These are phyloP conservation scores for Pichia sp. DNA, from an alignment of 1,139 yeast species.

Conservation along the genomic window DNA sequence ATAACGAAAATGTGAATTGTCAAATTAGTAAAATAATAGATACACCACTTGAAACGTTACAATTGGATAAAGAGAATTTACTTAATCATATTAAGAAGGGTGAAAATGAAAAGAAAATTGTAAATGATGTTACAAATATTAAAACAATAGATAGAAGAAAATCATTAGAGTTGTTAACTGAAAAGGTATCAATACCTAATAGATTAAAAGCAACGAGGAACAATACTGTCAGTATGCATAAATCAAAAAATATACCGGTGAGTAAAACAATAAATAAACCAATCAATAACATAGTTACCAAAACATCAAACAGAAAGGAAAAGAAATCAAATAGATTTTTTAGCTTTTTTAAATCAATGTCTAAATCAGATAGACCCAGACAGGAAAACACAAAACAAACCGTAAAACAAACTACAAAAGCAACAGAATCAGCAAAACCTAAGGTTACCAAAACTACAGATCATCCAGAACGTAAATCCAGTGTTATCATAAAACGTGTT, in stretches of 20 bases:
- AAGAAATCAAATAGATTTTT: constrained; percentile 1
- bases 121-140: not conserved
- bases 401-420: not conserved
- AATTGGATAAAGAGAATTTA: not conserved
- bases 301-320: not conserved
- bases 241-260: not conserved
- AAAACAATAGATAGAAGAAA: constrained; percentile 2
- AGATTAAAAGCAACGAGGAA: not conserved
- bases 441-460: not conserved
- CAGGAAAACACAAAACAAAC: not conserved
- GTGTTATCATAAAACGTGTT: constrained; percentile 3
- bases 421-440: not conserved
- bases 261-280: not conserved
- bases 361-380: too few relatives aligned
- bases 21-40: constrained; percentile 5
- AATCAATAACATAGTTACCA: not conserved
- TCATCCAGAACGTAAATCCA: constrained; percentile 4
- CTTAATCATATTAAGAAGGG: not conserved
- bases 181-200: not conserved
- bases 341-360: constrained; percentile 1
- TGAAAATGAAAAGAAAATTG: constrained; percentile 4
- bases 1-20: constrained; percentile 14
- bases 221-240: not conserved
- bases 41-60: not conserved
- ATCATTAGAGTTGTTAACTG: constrained; percentile 6